Base-by-base conservation (phyloP, 2,329 filamentous ascomycete genomes). In the Pyrenochaeta sp. region DNA sequence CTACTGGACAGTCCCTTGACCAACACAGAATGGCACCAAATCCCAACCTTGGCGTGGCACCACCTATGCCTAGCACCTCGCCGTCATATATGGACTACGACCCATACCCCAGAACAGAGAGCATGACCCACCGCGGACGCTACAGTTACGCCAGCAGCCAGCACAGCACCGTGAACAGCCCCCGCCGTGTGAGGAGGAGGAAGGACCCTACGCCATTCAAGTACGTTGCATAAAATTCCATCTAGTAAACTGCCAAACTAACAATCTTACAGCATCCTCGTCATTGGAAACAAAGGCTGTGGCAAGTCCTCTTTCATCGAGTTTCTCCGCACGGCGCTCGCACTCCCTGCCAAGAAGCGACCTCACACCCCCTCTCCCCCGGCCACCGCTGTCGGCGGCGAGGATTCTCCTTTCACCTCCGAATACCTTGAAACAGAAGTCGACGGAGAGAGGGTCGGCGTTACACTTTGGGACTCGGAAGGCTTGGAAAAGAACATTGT, bases 151-250 rank as follows among this genome's bases (percentile, higher is more conserved):
- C 94, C 51, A 96, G 91, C 79, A 96, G 90, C 77, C 90, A 91
- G 48, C 86, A 94, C 63, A 97, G 91, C 81, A 90, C 91, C 55
- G 87, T 97, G 79, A 97, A 97, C 81, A 97, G 90, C 76, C 94
- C 95, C 60, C 88, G 95, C 63, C 88, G 93, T 73, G 89, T 98
- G 63, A 88, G 95, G 68, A 90, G 94, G 81, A 89, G 95, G 80
- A 98, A 97, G 82, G 95, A 99, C 72, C 95, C 95, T 7, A 97
- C 94, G 10, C 92, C 95, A 0, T 97, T 98, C 85, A 99, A 99
- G 94, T 98, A 82, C 85, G 92, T 85, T 41, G 9, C 33, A 30
- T 30, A 9, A 39, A 29, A 12, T 10, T n/a, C 11, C 40, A 11
- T 9, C 10, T 7, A 32, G 4, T 27, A n/a, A 10, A 33, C 2